Evolutionary conservation across 164 flowering plant genomes (phyloP).

Genomic region (Magnolia kwangsiensis): DNA sequence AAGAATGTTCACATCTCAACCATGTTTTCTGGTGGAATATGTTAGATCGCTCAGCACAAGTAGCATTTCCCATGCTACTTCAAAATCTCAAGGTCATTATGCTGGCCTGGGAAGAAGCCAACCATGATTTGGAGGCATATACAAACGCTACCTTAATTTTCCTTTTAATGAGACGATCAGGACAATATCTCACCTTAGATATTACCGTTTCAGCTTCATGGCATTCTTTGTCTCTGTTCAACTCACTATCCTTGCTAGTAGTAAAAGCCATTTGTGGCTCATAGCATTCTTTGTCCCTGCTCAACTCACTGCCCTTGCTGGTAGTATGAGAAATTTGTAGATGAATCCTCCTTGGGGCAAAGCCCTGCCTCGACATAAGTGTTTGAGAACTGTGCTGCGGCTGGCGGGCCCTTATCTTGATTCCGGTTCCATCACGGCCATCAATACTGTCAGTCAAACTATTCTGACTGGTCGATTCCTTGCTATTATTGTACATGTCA

Average conservation of each 20-base stretch:
- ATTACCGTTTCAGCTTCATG: constrained; percentile 8
- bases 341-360: constrained; percentile 51
- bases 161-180: not conserved
- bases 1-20: not conserved
- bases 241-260: constrained; percentile 6
- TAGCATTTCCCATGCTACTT: not conserved
- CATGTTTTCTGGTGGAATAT: not conserved
- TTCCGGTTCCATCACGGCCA: constrained; percentile 22
- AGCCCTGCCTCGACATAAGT: constrained; percentile 31
- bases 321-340: constrained; percentile 29
- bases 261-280: constrained; percentile 9
- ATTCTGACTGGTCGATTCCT: constrained; percentile 10
- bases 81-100: not conserved
- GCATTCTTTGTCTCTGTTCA: constrained; percentile 5
- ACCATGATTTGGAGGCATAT: not conserved
- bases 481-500: not conserved
- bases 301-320: no score
- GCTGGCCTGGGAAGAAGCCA: not conserved
- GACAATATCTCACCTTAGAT: constrained; percentile 30
- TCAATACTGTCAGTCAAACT: constrained; percentile 6
- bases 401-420: constrained; percentile 31
- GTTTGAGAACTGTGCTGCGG: not conserved
- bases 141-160: not conserved
- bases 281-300: not conserved
- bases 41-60: not conserved